These are phyloP conservation scores for Colletotrichum destructivum DNA, from an alignment of 2,329 filamentous ascomycete species.

Conservation along the genomic window DNA sequence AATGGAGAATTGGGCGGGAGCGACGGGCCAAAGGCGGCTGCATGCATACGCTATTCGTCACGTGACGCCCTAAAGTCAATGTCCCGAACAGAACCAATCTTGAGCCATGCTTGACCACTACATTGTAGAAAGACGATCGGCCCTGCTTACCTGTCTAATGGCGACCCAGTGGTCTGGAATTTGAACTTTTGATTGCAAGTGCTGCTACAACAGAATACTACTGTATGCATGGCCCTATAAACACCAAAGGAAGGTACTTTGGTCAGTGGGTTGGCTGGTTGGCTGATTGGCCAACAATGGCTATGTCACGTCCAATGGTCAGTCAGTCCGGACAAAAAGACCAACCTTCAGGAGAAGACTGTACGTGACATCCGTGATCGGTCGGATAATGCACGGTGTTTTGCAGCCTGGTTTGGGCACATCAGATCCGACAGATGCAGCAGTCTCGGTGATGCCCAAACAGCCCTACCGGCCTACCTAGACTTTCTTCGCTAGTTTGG, in stretches of 20 bases:
- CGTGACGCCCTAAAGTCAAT: conserved; percentile 37
- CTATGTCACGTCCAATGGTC: neutral
- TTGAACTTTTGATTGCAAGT: neutral
- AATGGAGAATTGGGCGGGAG: conserved; percentile 36
- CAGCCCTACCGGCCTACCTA: neutral
- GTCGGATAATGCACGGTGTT: neutral
- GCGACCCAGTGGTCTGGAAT: conserved; percentile 7
- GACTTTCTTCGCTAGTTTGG: neutral
- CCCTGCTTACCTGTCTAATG: neutral
- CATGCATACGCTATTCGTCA: conserved; percentile 37
- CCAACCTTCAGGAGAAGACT: neutral
- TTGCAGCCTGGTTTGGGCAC: too few relatives aligned
- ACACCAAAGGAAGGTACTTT: neutral
- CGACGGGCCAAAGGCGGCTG: conserved; percentile 40
- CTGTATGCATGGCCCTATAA: neutral
- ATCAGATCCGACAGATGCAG: neutral
- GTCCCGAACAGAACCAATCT: conserved; percentile 12
- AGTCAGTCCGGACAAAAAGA: neutral
- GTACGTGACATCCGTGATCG: neutral
- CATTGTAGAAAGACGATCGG: neutral
- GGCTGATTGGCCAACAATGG: neutral
- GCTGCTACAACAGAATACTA: neutral
- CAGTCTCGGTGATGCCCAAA: neutral
- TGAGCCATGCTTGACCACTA: neutral
- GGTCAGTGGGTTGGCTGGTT: neutral